Evolutionary conservation across 2,329 filamentous ascomycete species (phyloP).

Genomic region (Cordyceps sp.): DNA sequence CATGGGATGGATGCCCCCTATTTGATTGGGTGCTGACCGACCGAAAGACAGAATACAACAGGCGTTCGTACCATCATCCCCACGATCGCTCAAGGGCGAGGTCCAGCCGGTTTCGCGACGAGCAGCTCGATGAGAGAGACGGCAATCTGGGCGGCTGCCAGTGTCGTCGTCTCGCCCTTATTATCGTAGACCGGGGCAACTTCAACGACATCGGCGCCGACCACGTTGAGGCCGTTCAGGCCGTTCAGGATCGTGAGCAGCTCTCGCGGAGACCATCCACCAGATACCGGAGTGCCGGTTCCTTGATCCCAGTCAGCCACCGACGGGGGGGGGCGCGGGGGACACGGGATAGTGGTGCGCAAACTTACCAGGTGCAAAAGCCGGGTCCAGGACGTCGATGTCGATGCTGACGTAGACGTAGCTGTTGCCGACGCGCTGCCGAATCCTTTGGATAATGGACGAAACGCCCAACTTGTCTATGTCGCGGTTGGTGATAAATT

Average conservation of each 20-base stretch:
- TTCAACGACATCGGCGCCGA: constrained; percentile 77
- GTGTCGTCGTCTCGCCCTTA: constrained; percentile 49
- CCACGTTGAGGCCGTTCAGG: constrained; percentile 61
- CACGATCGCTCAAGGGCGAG: too few species aligned
- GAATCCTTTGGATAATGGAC: constrained; percentile 49
- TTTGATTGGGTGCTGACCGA: too few species aligned
- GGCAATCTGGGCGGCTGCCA: not conserved
- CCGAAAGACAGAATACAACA: too few species aligned
- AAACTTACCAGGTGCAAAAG: constrained; percentile 7
- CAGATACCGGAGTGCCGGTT: constrained; percentile 70
- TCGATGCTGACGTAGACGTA: constrained; percentile 62
- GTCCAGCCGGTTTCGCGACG: too few species aligned
- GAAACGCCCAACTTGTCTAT: constrained; percentile 60
- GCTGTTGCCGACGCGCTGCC: constrained; percentile 50
- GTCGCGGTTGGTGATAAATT: constrained; percentile 23
- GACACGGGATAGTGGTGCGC: not conserved
- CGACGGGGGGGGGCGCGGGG: not conserved
- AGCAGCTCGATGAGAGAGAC: not conserved
- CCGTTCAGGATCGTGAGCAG: constrained; percentile 63
- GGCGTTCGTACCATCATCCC: too few species aligned
- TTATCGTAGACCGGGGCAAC: constrained; percentile 72
- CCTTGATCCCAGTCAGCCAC: constrained; percentile 27
- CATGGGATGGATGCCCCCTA: too few species aligned
- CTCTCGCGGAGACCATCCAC: constrained; percentile 74
- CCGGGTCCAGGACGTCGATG: constrained; percentile 66